Evolutionary conservation across 2,329 filamentous ascomycete species (phyloP).

Genomic region (Hypoxylon sp.): DNA sequence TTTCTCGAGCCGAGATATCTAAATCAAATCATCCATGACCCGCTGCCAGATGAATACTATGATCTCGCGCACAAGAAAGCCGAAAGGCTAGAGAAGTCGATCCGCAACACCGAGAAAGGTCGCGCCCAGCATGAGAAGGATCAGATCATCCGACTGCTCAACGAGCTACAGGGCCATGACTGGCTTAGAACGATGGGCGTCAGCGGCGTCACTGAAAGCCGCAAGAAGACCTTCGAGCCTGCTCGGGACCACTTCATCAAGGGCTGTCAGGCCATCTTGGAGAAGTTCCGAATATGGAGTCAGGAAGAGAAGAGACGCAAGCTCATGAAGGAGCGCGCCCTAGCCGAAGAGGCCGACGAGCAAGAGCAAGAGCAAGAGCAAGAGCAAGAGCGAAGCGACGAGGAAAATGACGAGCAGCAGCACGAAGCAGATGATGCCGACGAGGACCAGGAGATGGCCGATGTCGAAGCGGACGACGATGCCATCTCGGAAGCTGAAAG

Average conservation of each 20-base stretch:
- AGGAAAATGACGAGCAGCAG: slow-evolving; percentile 41
- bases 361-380: slow-evolving; percentile 33
- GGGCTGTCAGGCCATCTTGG: slow-evolving; percentile 81
- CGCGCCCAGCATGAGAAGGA: slow-evolving; percentile 72
- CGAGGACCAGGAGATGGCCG: slow-evolving; percentile 48
- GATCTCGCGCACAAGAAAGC: slow-evolving; percentile 64
- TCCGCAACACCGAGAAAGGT: slow-evolving; percentile 70
- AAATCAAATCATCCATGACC: slow-evolving; percentile 57
- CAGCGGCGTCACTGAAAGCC: slow-evolving; percentile 81
- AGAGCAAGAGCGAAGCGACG: slow-evolving; percentile 37
- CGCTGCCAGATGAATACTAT: slow-evolving; percentile 63
- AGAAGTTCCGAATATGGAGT: slow-evolving; percentile 89
- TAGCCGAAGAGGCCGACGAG: slow-evolving; percentile 56
- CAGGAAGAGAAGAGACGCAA: slow-evolving; percentile 88
- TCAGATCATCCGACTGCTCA: slow-evolving; percentile 71
- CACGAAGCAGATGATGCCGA: slow-evolving; percentile 41
- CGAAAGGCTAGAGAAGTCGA: slow-evolving; percentile 67
- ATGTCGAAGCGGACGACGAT: slow-evolving; percentile 38
- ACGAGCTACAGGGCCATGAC: slow-evolving; percentile 87
- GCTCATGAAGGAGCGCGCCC: slow-evolving; percentile 73
- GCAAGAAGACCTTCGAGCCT: slow-evolving; percentile 85
- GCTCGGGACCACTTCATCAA: slow-evolving; percentile 85
- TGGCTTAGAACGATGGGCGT: slow-evolving; percentile 95
- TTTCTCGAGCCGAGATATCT: slow-evolving; percentile 59
- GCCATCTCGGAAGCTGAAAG: slow-evolving; percentile 47